Evolutionary conservation across 1,284 basidiomycete genomes (phyloP), one percentile per base, ranked within the genome.

Genomic region (Sporisorium reilianum): DNA sequence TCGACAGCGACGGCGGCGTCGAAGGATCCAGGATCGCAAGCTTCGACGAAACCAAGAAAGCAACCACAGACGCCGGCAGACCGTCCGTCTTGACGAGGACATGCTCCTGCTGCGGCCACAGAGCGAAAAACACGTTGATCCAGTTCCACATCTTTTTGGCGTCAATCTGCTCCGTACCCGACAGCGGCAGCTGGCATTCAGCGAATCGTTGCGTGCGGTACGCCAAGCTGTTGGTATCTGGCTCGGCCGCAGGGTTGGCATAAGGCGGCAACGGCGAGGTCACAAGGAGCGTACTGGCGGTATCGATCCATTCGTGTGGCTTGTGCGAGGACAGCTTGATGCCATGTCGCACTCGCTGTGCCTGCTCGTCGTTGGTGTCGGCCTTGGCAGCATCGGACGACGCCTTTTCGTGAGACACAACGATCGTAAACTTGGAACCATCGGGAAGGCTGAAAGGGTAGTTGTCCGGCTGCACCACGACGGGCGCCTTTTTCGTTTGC

Each of bases 101-200:
- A 16, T 62, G 45, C 40, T 82, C 80, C 56, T 82, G 74, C 25
- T 71, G 67, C 23, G 79, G 75, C 75, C 78, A 80, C 18, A 81
- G 61, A 11, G 79, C 55, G 11, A 70, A 73, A 41, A 81, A 34
- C n/a, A 51, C 64, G 22, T 80, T 66, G 49, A 70, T 23, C 49
- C 72, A 62, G 32, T 64, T 54, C 79, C 79, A 82, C 1, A 78
- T 14, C 7, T 75, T 60, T 4, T 63, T 49, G 14, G 59, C 16
- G 1, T 48, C 50, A 3, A 64, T 26, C 11, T 42, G 11, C 1
- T 23, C 59, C 1, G 18, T 36, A 11, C 42, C 59, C 16, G 48
- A 9, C 3, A 45, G 22, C 7, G 34, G 50, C 44, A 65, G 34
- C 23, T 42, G 44, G 23, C 34, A 28, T 32, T 70, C 48, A 12